These are phyloP conservation scores for Pyrenopolyporus hunteri DNA, from an alignment of 495 filamentous ascomycete species.

Conservation along the genomic window DNA sequence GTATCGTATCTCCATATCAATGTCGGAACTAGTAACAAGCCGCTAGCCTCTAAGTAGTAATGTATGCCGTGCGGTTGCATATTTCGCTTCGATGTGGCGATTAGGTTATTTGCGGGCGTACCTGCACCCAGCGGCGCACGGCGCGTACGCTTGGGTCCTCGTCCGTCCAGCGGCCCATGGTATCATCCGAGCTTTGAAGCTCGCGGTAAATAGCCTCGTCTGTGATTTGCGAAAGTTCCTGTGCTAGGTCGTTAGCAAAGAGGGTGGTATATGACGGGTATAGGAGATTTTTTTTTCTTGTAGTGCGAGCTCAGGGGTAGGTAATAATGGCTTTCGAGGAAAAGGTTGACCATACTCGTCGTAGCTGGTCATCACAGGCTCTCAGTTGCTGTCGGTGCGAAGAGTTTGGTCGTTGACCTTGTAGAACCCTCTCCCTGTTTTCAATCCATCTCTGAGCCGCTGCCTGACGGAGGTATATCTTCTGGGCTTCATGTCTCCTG, in stretches of 20 bases:
- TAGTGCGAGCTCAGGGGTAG: neutral
- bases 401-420: constrained; percentile 65
- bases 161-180: constrained; percentile 73
- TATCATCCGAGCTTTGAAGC: constrained; percentile 66
- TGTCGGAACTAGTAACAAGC: constrained; percentile 8
- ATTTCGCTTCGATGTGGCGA: constrained; percentile 8
- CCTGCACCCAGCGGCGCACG: constrained; percentile 58
- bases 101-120: constrained; percentile 45
- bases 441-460: constrained; percentile 83
- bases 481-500: constrained; percentile 83
- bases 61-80: constrained; percentile 2
- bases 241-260: constrained; percentile 25
- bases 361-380: constrained; percentile 63
- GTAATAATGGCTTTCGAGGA: neutral
- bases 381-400: constrained; percentile 65
- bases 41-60: constrained; percentile 22
- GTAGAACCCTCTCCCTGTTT: constrained; percentile 68
- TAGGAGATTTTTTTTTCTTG: neutral
- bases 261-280: neutral
- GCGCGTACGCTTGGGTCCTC: constrained; percentile 68
- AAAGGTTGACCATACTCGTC: constrained; percentile 58
- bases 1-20: constrained; percentile 6
- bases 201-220: constrained; percentile 70
- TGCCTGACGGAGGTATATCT: constrained; percentile 78
- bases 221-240: constrained; percentile 73